A percentile compares a stretch with the other conserved stretches of the same genome.
Evolutionary conservation across 768 basidiomycete genomes (phyloP).

Genomic region (Austroboletus eburneus): DNA sequence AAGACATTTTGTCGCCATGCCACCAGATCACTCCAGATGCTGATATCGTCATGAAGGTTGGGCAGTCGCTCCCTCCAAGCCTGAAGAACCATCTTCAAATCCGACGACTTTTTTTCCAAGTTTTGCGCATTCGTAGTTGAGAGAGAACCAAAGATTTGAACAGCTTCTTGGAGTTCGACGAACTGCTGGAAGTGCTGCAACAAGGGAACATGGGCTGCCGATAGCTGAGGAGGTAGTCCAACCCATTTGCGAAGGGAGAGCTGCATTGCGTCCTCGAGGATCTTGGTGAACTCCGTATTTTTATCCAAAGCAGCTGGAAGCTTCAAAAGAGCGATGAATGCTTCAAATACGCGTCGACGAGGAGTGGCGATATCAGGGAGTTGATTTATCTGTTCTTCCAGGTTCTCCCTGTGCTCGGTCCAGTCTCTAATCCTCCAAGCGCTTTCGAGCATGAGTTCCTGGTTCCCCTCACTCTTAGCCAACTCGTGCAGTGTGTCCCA

Average conservation of each 20-base stretch:
- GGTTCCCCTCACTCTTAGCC: slow-evolving; percentile 82
- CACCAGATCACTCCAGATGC: slow-evolving; percentile 98
- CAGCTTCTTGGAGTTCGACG: slow-evolving; percentile 94
- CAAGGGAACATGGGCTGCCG: slow-evolving; percentile 89
- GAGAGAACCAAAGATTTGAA: slow-evolving; percentile 89
- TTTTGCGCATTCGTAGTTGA: slow-evolving; percentile 83
- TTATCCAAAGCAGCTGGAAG: slow-evolving; percentile 77
- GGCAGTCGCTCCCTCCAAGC: slow-evolving; percentile 97
- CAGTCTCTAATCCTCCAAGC: slow-evolving; percentile 95
- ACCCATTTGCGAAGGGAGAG: slow-evolving; percentile 95
- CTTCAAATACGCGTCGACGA: slow-evolving; percentile 95
- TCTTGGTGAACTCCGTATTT: slow-evolving; percentile 81
- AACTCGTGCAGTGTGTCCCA: slow-evolving; percentile 96
- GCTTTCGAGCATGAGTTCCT: slow-evolving; percentile 89
- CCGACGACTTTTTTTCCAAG: slow-evolving; percentile 90
- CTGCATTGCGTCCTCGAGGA: slow-evolving; percentile 95
- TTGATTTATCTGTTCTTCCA: slow-evolving; percentile 78
- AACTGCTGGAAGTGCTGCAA: slow-evolving; percentile 99
- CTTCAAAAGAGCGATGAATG: slow-evolving; percentile 86
- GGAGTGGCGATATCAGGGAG: slow-evolving; percentile 89
- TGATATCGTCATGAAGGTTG: slow-evolving; percentile 95
- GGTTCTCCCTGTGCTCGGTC: slow-evolving; percentile 69
- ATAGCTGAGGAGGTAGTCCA: slow-evolving; percentile 78
- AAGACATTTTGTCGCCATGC: slow-evolving; percentile 99
- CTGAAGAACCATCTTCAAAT: slow-evolving; percentile 93